A percentile compares a stretch with the other conserved stretches of the same genome.
These are phyloP conservation scores for Cylindrotheca closterium DNA, from an alignment of 108 stramenopile genomes.

Conservation along the genomic window DNA sequence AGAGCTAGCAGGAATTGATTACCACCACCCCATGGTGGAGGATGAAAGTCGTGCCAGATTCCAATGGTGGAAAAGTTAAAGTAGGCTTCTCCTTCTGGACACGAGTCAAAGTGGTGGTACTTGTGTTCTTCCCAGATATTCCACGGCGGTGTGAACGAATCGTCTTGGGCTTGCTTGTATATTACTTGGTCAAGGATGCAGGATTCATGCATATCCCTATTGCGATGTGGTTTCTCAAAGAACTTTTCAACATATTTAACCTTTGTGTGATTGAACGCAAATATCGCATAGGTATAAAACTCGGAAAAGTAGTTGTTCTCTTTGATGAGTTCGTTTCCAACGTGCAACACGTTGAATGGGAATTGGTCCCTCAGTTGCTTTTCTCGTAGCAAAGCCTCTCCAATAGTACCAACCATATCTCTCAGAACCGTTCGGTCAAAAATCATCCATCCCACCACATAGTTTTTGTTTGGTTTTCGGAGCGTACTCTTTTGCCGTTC, in stretches of 20 bases:
- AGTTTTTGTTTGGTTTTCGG: constrained; percentile 7
- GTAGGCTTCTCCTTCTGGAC: constrained; percentile 8
- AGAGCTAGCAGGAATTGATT: constrained; percentile 25
- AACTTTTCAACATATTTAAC: neutral
- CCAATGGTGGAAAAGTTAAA: constrained; percentile 13
- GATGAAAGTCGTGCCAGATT: constrained; percentile 28
- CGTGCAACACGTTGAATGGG: constrained; percentile 15
- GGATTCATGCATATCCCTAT: constrained; percentile 12
- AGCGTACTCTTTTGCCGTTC: constrained; percentile 1
- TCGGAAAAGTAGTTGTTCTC: constrained; percentile 18
- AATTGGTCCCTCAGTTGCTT: neutral
- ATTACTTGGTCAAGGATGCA: constrained; percentile 12
- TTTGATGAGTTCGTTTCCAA: constrained; percentile 14
- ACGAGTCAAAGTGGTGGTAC: constrained; percentile 10
- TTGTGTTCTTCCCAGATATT: constrained; percentile 20
- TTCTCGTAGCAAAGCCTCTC: neutral
- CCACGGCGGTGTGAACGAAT: constrained; percentile 2
- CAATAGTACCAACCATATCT: constrained; percentile 12
- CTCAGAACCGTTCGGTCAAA: constrained; percentile 7
- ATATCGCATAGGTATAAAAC: constrained; percentile 14
- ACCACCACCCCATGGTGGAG: constrained; percentile 25
- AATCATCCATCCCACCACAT: constrained; percentile 21
- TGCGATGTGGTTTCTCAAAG: constrained; percentile 2
- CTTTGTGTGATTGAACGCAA: neutral
- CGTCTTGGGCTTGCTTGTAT: constrained; percentile 6